phyloP scores from a whole-genome alignment of 2,329 filamentous ascomycete species.

The Fusarium sp. region DNA sequence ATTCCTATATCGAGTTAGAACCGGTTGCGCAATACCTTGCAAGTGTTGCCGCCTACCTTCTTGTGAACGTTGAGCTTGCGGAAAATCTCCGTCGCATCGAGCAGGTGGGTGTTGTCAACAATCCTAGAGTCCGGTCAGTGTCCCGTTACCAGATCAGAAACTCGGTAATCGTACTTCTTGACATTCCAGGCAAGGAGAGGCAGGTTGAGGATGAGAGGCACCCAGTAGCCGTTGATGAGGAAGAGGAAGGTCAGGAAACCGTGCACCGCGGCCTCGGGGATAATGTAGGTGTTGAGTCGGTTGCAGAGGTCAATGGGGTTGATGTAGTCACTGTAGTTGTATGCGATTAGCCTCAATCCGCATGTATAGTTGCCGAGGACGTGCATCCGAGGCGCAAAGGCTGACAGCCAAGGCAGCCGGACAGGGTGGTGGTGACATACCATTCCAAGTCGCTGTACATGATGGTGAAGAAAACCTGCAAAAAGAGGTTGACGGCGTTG shows the following conservation, averaged over 20 bases:
- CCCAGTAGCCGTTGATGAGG: slow-evolving; percentile 98
- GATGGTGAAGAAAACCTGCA: slow-evolving; percentile 99
- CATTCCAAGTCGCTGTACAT: slow-evolving; percentile 99
- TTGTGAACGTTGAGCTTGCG: slow-evolving; percentile 99
- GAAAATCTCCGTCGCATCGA: slow-evolving; percentile 99
- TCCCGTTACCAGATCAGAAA: background rate
- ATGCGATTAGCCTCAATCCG: slow-evolving; percentile 31
- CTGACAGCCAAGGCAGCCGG: slow-evolving; percentile 22
- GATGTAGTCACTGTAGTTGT: slow-evolving; percentile 86
- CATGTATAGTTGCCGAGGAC: slow-evolving; percentile 5
- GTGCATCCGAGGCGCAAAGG: slow-evolving; percentile 32
- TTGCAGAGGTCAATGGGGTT: slow-evolving; percentile 99
- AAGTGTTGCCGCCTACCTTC: slow-evolving; percentile 71
- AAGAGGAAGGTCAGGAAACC: slow-evolving; percentile 96
- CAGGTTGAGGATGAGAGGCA: slow-evolving; percentile 90
- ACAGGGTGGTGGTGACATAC: slow-evolving; percentile 64
- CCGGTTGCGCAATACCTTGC: background rate
- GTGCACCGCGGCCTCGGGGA: slow-evolving; percentile 97
- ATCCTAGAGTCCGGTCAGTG: slow-evolving; percentile 71
- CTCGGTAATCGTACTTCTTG: slow-evolving; percentile 84
- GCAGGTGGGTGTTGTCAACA: slow-evolving; percentile 93
- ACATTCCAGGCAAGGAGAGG: slow-evolving; percentile 93
- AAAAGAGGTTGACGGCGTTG: slow-evolving; percentile 99
- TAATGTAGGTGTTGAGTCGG: slow-evolving; percentile 99
- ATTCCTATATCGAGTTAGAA: slow-evolving; percentile 75